Evolutionary conservation across 208 protist species (phyloP).

Genomic region (Leptomonas seymouri): DNA sequence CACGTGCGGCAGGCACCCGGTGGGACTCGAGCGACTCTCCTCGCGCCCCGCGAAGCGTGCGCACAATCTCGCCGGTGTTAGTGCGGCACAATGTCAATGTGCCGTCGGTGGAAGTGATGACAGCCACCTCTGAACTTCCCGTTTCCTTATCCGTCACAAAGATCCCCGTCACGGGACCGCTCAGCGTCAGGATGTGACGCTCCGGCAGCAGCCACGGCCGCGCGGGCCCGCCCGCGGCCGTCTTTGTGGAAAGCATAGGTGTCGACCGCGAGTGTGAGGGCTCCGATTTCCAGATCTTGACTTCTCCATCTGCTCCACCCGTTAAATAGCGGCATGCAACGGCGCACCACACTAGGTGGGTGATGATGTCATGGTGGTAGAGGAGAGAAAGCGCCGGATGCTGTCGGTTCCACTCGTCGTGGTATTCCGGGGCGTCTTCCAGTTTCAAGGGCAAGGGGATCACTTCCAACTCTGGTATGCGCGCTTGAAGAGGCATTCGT

Average conservation of each 20-base stretch:
- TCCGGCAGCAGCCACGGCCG: constrained; percentile 63
- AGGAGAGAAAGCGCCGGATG: constrained; percentile 79
- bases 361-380: constrained; percentile 78
- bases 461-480: not conserved
- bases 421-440: constrained; percentile 49
- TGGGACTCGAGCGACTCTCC: constrained; percentile 30
- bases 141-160: constrained; percentile 45
- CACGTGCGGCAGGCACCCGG: constrained; percentile 7
- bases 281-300: constrained; percentile 84
- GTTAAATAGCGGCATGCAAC: constrained; percentile 72
- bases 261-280: constrained; percentile 38
- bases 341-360: constrained; percentile 55
- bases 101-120: constrained; percentile 72
- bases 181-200: constrained; percentile 61
- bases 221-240: not conserved
- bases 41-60: constrained; percentile 72
- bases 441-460: constrained; percentile 11
- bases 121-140: constrained; percentile 83
- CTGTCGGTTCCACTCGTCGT: constrained; percentile 58
- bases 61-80: constrained; percentile 71
- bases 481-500: not conserved
- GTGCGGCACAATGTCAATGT: constrained; percentile 81
- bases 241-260: too few relatives aligned
- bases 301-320: constrained; percentile 70
- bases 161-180: constrained; percentile 72